A percentile compares a stretch with the other conserved stretches of the same genome.
These are phyloP conservation scores for Naegleria gruberi DNA, from an alignment of 208 protist genomes.

Conservation along the genomic window DNA sequence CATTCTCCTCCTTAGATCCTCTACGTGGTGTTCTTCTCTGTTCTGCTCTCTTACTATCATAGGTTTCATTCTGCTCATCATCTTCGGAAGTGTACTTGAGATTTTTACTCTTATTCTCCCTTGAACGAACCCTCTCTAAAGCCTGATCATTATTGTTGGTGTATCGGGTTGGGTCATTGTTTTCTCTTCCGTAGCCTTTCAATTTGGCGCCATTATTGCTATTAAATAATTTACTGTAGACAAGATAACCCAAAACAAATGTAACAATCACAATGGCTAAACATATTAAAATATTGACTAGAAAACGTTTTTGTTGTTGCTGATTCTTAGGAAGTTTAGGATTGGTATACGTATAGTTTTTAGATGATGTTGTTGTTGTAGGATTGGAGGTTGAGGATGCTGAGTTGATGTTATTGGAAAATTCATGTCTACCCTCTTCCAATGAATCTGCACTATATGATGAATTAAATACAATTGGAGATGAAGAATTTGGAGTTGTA, in stretches of 20 bases:
- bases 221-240: neutral
- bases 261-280: neutral
- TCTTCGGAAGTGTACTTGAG: no score
- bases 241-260: neutral
- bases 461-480: no score
- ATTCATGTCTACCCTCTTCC: no score
- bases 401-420: no score
- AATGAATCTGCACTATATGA: no score
- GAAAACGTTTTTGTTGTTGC: neutral
- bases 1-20: neutral
- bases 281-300: neutral
- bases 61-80: neutral
- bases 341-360: no score
- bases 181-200: neutral
- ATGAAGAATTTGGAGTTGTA: no score
- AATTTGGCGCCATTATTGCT: neutral
- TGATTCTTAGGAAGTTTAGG: neutral
- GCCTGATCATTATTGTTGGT: no score
- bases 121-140: no score
- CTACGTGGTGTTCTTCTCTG: neutral
- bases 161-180: neutral
- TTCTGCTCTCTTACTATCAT: neutral
- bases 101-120: no score
- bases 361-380: no score
- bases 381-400: no score